Evolutionary conservation across 306 rosid species (phyloP).

Genomic region (Lathyrus aphaca): DNA sequence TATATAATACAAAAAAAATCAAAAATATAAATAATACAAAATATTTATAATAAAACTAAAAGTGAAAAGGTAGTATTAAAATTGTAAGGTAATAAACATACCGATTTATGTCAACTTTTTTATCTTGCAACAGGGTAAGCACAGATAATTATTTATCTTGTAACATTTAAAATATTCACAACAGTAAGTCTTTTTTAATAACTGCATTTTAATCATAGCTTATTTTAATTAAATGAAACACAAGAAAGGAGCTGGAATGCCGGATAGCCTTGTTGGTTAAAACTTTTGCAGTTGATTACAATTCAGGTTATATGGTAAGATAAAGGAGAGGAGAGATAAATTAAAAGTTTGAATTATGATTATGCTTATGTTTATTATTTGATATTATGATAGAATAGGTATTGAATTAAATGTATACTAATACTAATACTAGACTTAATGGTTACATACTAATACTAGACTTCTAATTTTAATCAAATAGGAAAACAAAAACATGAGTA

Average conservation of each 20-base stretch:
- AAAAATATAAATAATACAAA: neutral
- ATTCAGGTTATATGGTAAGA: constrained; percentile 6
- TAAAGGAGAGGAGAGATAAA: neutral
- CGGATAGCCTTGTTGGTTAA: constrained; percentile 1
- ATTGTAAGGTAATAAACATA: neutral
- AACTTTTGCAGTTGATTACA: neutral
- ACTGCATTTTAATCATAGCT: neutral
- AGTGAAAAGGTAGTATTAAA: neutral
- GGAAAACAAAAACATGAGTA: constrained; percentile 1
- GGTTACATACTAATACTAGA: neutral
- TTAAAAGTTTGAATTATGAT: constrained; percentile 6
- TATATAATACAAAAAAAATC: neutral
- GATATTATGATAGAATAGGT: constrained; percentile 14
- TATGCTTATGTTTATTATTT: neutral
- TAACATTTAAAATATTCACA: neutral
- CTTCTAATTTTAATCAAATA: constrained; percentile 16
- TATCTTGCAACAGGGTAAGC: constrained; percentile 11
- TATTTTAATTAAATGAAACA: constrained; percentile 9
- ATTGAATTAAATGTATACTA: neutral
- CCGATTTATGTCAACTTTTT: constrained; percentile 4
- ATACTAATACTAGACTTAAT: neutral
- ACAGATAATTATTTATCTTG: constrained; percentile 5
- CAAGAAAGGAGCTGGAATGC: neutral
- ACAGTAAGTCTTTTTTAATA: neutral
- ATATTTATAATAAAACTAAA: neutral